phyloP scores from a whole-genome alignment of 768 basidiomycete species.

The Russula foetens region DNA sequence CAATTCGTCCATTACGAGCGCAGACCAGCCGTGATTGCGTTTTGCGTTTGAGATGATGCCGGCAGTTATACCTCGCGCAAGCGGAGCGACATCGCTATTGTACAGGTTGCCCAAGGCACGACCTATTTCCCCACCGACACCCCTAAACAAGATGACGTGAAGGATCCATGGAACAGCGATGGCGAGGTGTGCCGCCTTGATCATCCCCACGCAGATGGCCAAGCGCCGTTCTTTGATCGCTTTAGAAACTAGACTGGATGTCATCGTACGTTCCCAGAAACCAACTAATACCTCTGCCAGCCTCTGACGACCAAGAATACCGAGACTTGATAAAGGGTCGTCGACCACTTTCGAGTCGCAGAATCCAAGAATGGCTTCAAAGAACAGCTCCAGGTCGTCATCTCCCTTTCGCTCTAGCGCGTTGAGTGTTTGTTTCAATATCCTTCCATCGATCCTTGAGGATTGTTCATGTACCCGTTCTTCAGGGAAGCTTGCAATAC shows the following conservation, averaged over 20 bases:
- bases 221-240: background rate
- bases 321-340: background rate
- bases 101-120: background rate
- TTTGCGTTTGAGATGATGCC: background rate
- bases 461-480: background rate
- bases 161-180: background rate
- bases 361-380: background rate
- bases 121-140: no score
- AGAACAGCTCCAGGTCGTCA: background rate
- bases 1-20: background rate
- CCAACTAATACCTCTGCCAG: background rate
- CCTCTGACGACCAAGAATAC: background rate
- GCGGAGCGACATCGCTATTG: background rate
- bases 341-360: background rate
- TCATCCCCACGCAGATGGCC: background rate
- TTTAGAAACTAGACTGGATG: background rate
- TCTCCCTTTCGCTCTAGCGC: background rate
- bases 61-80: background rate
- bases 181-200: background rate
- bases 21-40: background rate
- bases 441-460: background rate
- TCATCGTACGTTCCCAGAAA: background rate
- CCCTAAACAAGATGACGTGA: no score
- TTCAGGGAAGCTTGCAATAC: no score
- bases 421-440: background rate